A percentile compares a stretch with the other conserved stretches of the same genome.
Conservation (phyloP, 139 green algal species). For the Astrephomene gubernaculifera region DNA sequence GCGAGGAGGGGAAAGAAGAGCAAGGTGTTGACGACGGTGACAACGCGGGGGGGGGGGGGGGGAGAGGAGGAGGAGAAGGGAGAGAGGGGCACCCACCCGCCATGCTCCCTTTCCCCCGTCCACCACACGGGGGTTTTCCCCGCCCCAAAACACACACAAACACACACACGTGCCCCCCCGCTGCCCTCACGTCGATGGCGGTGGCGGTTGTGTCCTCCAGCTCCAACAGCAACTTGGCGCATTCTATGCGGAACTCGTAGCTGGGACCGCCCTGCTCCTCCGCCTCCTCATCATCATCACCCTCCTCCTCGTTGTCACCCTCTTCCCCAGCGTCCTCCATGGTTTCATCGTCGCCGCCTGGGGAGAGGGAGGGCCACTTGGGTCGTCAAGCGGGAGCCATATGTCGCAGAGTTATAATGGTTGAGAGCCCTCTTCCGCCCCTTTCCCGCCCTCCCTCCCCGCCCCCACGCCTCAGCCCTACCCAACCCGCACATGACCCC, state of each 20-base stretch:
- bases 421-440: not conserved
- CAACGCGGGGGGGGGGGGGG: not conserved
- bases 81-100: too few species aligned
- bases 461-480: not conserved
- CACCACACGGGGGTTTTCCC: too few species aligned
- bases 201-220: constrained; percentile 77
- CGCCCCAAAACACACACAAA: too few species aligned
- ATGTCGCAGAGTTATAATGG: not conserved
- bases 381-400: not conserved
- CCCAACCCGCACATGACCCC: too few species aligned
- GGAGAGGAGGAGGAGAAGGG: not conserved
- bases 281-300: constrained; percentile 7
- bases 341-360: not conserved
- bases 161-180: too few species aligned
- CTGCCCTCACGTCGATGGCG: constrained; percentile 74
- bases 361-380: not conserved
- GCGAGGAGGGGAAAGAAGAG: not conserved
- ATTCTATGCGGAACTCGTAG: constrained; percentile 90
- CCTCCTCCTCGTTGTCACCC: not conserved
- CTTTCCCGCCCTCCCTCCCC: not conserved
- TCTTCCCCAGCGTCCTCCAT: too few species aligned
- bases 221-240: constrained; percentile 90
- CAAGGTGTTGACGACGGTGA: not conserved
- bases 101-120: too few species aligned
- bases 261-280: constrained; percentile 60